phyloP scores from a whole-genome alignment of 768 basidiomycete genomes.

The Leccinum subgranulosum region DNA sequence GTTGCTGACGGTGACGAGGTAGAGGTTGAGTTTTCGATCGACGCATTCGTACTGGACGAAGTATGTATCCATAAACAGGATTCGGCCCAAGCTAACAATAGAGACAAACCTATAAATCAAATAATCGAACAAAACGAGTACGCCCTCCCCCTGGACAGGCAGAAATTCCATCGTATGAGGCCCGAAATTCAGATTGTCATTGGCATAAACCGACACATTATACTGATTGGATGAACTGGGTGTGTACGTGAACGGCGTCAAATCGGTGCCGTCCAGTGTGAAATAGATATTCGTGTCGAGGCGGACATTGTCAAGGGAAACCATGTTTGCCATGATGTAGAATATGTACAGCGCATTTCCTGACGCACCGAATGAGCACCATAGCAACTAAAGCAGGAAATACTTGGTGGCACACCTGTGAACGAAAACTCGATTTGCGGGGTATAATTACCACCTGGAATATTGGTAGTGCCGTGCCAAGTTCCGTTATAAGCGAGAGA shows the following conservation, averaged over 20 bases:
- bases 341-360: constrained; percentile 16
- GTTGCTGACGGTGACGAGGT: background rate
- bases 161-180: constrained; percentile 7
- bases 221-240: constrained; percentile 5
- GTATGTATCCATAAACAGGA: background rate
- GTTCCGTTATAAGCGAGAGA: constrained; percentile 8
- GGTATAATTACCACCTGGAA: background rate
- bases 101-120: constrained; percentile 15
- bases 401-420: background rate
- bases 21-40: background rate
- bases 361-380: background rate
- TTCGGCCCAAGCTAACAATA: background rate
- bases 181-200: constrained; percentile 1
- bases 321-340: constrained; percentile 14
- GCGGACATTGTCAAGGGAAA: background rate
- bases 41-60: constrained; percentile 1
- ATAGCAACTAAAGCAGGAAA: background rate
- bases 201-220: constrained; percentile 13
- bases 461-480: constrained; percentile 15
- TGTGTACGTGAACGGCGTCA: constrained; percentile 1
- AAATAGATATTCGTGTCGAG: constrained; percentile 2
- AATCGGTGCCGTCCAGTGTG: background rate
- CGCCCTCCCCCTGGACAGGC: background rate
- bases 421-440: constrained; percentile 6
- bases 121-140: constrained; percentile 18